Evolutionary conservation across 140 eudicot species (phyloP).

Genomic region (Senecio squalidus): DNA sequence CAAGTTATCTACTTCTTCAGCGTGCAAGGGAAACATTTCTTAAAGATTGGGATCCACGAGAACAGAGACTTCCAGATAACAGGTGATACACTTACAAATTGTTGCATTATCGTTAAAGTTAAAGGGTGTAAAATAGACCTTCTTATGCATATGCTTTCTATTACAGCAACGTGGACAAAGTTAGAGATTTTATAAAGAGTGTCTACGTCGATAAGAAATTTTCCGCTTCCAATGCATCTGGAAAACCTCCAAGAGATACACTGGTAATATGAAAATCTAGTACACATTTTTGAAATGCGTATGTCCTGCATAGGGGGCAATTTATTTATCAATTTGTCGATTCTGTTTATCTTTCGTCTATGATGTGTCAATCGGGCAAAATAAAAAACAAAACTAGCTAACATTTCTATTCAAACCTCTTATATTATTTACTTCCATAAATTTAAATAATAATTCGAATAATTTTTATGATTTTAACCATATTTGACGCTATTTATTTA

Average conservation of each 20-base stretch:
- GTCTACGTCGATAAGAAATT: conserved; percentile 77
- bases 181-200: conserved; percentile 76
- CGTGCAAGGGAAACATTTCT: conserved; percentile 88
- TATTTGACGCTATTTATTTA: neutral
- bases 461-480: neutral
- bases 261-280: conserved; percentile 36
- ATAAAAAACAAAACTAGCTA: neutral
- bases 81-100: conserved; percentile 40
- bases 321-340: neutral
- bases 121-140: neutral
- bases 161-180: conserved; percentile 76
- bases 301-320: neutral
- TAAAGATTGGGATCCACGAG: conserved; percentile 81
- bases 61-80: conserved; percentile 74
- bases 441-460: neutral
- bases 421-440: neutral
- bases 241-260: conserved; percentile 80
- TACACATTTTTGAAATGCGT: neutral
- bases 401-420: neutral
- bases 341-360: neutral
- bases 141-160: conserved; percentile 9
- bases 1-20: conserved; percentile 34
- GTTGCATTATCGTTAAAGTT: conserved; percentile 5
- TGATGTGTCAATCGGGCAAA: neutral
- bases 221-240: conserved; percentile 54